These are phyloP conservation scores for Adansonia rubrostipa DNA, from an alignment of 441 rosid species.

Conservation along the genomic window DNA sequence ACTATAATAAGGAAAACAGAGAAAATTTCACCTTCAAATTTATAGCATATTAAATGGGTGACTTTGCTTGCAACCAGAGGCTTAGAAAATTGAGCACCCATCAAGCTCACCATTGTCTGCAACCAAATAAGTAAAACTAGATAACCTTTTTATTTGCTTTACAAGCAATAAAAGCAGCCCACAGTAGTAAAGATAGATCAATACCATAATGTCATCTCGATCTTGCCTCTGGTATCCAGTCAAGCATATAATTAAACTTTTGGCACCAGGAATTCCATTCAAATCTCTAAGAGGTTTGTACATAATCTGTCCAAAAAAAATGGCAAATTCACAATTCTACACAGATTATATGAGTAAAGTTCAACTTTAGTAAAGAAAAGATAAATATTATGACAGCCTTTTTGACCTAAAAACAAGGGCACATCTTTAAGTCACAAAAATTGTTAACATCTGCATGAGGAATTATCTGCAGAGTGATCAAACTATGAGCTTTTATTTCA, in stretches of 20 bases:
- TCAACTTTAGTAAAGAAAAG: not conserved
- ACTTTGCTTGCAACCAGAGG: conserved; percentile 86
- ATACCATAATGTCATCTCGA: conserved; percentile 92
- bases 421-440: not conserved
- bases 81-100: conserved; percentile 94
- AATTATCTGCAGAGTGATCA: not conserved
- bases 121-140: conserved; percentile 26
- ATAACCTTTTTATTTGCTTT: conserved; percentile 13
- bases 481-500: not conserved
- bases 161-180: conserved; percentile 18
- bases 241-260: conserved; percentile 65
- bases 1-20: not conserved
- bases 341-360: not conserved
- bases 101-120: conserved; percentile 90
- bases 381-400: not conserved
- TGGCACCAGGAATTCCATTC: conserved; percentile 83
- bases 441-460: not conserved
- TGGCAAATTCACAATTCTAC: not conserved
- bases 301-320: conserved; percentile 51
- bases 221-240: conserved; percentile 94
- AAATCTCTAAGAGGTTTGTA: conserved; percentile 77
- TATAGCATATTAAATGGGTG: conserved; percentile 93
- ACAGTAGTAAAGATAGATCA: conserved; percentile 21
- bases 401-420: not conserved
- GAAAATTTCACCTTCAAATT: conserved; percentile 76